Conservation (phyloP, 2,329 filamentous ascomycete species). For the Stachybotrys chlorohalonatus region DNA sequence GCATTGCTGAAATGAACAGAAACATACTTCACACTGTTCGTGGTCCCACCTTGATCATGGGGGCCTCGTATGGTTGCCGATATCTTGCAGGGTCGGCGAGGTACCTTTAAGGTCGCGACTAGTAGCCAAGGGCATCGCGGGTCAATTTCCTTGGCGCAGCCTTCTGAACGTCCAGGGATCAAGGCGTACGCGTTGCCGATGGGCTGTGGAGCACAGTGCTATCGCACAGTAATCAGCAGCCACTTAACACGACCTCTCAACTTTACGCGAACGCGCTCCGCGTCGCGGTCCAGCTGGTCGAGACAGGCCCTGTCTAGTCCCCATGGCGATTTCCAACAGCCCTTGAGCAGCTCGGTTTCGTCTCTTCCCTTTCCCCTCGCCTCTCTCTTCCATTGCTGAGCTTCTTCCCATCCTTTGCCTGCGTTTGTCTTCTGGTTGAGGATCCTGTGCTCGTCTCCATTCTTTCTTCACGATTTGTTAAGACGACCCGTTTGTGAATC, state of each 20-base stretch:
- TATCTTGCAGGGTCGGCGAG: too few relatives aligned
- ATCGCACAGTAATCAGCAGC: background rate
- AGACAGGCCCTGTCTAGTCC: background rate
- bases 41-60: too few relatives aligned
- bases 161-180: too few relatives aligned
- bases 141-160: too few relatives aligned
- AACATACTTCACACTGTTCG: too few relatives aligned
- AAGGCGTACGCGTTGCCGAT: background rate
- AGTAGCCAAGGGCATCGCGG: too few relatives aligned
- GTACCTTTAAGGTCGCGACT: too few relatives aligned
- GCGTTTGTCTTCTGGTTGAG: background rate
- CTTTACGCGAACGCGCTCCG: slow-evolving; percentile 4
- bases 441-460: slow-evolving; percentile 1
- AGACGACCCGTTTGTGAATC: background rate
- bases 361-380: background rate
- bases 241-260: background rate
- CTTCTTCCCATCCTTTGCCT: background rate
- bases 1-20: too few relatives aligned
- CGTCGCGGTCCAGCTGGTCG: slow-evolving; percentile 4
- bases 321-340: background rate
- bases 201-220: background rate
- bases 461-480: background rate
- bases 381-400: background rate
- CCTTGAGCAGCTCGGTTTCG: background rate
- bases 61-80: too few relatives aligned